These are phyloP conservation scores for Fusarium pininemorale DNA, from an alignment of 2,329 filamentous ascomycete species.

Conservation along the genomic window DNA sequence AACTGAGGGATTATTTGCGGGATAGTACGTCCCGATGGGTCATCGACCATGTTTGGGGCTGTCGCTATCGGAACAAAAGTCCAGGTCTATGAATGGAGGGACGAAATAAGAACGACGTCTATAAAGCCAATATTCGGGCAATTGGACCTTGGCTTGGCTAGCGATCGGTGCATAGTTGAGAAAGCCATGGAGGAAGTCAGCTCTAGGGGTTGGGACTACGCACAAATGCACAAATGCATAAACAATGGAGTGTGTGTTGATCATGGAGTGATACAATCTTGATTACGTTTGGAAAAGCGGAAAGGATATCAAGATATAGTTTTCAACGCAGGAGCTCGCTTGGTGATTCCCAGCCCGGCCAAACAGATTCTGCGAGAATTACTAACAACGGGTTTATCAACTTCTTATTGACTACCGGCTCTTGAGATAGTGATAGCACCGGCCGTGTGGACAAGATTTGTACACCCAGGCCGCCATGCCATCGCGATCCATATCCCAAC, in stretches of 20 bases:
- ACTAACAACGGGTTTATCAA: accelerated
- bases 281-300: background rate
- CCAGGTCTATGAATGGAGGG: background rate
- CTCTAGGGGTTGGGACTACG: background rate
- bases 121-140: background rate
- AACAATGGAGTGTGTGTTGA: background rate
- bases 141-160: background rate
- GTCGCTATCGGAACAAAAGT: background rate
- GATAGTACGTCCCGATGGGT: background rate
- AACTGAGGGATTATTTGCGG: background rate
- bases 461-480: too few species aligned
- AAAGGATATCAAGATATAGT: background rate
- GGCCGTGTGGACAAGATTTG: too few species aligned
- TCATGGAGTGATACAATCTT: background rate
- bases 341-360: too few species aligned
- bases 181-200: background rate
- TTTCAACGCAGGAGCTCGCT: too few species aligned
- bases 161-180: background rate
- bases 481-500: too few species aligned
- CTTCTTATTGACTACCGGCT: too few species aligned
- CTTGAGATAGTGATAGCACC: too few species aligned
- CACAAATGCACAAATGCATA: background rate
- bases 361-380: accelerated
- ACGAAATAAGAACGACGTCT: background rate
- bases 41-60: background rate